Percentiles rank a stretch among this genome's conserved stretches.
Evolutionary conservation across 306 rosid species (phyloP).

Genomic region (Citrullus amarus): DNA sequence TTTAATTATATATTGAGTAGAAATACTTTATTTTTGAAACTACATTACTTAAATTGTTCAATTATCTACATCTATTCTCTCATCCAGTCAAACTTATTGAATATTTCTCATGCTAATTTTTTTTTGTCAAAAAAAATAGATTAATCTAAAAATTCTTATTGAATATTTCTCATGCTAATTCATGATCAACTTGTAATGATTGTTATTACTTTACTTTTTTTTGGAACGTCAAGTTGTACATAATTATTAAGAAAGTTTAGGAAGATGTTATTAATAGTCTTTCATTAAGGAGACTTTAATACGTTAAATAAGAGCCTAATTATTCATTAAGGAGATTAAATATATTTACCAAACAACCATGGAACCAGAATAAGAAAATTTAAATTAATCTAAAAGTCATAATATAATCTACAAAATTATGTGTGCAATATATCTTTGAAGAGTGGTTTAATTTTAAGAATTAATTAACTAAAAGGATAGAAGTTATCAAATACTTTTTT

Average conservation of each 20-base stretch:
- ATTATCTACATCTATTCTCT: neutral
- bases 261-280: neutral
- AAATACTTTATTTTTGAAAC: neutral
- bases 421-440: too few species aligned
- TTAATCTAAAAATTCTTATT: too few species aligned
- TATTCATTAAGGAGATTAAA: neutral
- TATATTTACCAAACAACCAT: neutral
- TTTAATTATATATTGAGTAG: neutral
- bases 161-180: too few species aligned
- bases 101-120: neutral
- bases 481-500: neutral
- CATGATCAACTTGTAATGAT: neutral
- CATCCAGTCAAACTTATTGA: neutral
- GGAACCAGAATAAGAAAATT: neutral
- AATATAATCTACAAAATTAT: neutral
- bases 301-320: neutral
- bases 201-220: neutral
- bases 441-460: too few species aligned
- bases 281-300: neutral
- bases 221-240: neutral
- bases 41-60: too few species aligned
- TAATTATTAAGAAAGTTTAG: neutral
- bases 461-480: too few species aligned
- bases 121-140: too few species aligned
- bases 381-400: neutral